A percentile compares a stretch with the other conserved stretches of the same genome.
phyloP scores from a whole-genome alignment of 2,329 filamentous ascomycete species.

The Onygenales sp. region DNA sequence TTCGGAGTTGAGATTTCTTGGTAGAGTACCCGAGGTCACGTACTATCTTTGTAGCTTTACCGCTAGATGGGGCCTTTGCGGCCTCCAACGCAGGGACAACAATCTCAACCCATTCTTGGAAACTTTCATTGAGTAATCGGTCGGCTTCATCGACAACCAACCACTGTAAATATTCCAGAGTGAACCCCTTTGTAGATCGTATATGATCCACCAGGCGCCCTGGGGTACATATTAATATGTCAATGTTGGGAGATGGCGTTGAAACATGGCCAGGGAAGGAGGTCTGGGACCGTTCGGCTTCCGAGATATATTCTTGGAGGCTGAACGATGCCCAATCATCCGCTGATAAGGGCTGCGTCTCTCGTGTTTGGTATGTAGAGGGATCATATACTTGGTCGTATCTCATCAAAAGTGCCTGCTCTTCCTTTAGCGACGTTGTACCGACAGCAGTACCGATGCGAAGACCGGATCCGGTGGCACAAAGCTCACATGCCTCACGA shows the following conservation, averaged over 20 bases:
- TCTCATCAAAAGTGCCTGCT: constrained; percentile 54
- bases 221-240: constrained; percentile 84
- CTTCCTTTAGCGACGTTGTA: constrained; percentile 60
- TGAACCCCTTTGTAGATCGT: constrained; percentile 72
- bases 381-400: constrained; percentile 59
- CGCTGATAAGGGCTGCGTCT: constrained; percentile 33
- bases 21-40: constrained; percentile 27
- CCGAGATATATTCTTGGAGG: constrained; percentile 35
- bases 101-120: constrained; percentile 77
- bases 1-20: constrained; percentile 48
- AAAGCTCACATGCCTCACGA: constrained; percentile 65
- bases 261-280: constrained; percentile 52
- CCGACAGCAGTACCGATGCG: constrained; percentile 77
- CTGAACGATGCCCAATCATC: constrained; percentile 40
- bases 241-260: constrained; percentile 62
- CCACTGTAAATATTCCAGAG: constrained; percentile 70
- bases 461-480: constrained; percentile 60
- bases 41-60: constrained; percentile 25
- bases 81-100: constrained; percentile 52
- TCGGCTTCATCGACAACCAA: constrained; percentile 91
- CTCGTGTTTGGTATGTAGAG: constrained; percentile 43
- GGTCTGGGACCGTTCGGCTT: constrained; percentile 28
- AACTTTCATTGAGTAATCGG: constrained; percentile 80
- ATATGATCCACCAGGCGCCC: constrained; percentile 88
- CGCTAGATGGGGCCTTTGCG: constrained; percentile 34